phyloP scores from a whole-genome alignment of 2,329 filamentous ascomycete genomes.

The Pseudocercospora vitis region DNA sequence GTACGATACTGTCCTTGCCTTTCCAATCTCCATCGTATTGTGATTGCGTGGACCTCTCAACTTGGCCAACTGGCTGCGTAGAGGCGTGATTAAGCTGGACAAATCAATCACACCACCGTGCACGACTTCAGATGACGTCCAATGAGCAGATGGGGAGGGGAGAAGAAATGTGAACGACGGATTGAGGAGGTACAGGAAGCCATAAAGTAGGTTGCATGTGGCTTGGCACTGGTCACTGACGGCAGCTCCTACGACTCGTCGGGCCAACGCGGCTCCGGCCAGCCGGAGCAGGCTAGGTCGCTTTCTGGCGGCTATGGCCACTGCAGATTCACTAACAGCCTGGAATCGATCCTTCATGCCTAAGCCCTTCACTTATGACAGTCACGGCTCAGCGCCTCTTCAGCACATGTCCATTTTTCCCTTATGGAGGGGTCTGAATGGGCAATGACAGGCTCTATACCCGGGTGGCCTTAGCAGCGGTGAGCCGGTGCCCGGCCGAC shows the following conservation, averaged over 20 bases:
- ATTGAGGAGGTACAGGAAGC: background rate
- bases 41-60: no score
- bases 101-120: no score
- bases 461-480: background rate
- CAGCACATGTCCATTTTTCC: conserved; percentile 3
- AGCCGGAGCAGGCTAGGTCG: background rate
- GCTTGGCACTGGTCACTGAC: background rate
- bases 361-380: background rate
- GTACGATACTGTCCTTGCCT: no score
- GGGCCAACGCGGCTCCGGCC: background rate
- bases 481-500: background rate
- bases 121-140: no score
- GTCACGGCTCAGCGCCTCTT: background rate
- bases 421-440: background rate
- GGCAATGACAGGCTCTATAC: background rate
- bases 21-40: no score
- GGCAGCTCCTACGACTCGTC: background rate
- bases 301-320: background rate
- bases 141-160: background rate
- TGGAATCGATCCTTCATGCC: background rate
- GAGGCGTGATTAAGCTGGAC: no score
- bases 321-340: background rate
- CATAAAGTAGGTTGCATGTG: background rate
- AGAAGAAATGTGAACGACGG: background rate
- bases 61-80: no score